Evolutionary conservation across 495 filamentous ascomycete genomes (phyloP), one percentile per base, ranked within the genome.

Genomic region (Tuber melanosporum): DNA sequence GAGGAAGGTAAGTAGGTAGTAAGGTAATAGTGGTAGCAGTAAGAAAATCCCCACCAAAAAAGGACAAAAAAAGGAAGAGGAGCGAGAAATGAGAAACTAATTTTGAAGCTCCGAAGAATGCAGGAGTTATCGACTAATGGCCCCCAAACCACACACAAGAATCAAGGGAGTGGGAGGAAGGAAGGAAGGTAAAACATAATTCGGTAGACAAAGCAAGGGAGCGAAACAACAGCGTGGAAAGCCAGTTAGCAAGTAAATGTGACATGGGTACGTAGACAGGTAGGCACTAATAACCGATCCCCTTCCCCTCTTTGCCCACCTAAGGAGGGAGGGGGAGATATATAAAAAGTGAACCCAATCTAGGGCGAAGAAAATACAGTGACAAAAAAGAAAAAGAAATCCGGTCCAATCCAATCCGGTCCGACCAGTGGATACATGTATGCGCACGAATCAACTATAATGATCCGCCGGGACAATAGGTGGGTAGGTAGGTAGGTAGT

Each of bases 201-300:
- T 74, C 39, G 36, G 57, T 36, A 75, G 42, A 70, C 42, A 66
- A 70, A 70, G 57, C 66, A 75, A 57, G 71, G 32, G 36, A 36
- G 26, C 14, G 26, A 66, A 66, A 66, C 32, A 66, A 26, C 15
- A 66, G 57, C 4, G 26, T 66, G 26, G 32, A 17, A 66, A 66
- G 57, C 17, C n/a, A 66, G 57, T 6, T 3, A 9, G 5, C 14
- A 66, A 17, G 57, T 36, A 66, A 36, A 36, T 66, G 26, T 62
- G n/a, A 62, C 26, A 62, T 26, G 32, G 10, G 52, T 32, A 32
- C 3, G n/a, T 62, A 32, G 52, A n/a, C 26, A 32, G 52, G n/a
- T 43, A 71, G 41, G 73, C 62, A 66, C 19, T 41, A 57, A 66
- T 74, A 71, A 46, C 41, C 46, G 46, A 70, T 62, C 20, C 15